These are phyloP conservation scores for Tulasnella sp. DNA, from an alignment of 768 basidiomycete genomes.

Conservation along the genomic window DNA sequence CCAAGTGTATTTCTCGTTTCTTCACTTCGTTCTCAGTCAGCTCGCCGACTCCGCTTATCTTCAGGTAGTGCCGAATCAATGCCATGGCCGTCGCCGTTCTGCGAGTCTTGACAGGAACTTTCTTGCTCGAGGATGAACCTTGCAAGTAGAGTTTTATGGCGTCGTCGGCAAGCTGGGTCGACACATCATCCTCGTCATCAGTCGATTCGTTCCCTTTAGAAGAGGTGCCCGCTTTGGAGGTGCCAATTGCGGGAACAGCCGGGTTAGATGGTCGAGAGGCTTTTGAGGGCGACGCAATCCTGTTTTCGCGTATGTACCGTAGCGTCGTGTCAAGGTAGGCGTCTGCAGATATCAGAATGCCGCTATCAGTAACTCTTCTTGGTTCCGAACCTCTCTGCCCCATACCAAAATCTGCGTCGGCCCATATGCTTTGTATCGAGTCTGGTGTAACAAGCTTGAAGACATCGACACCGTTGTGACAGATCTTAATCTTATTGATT, in stretches of 20 bases:
- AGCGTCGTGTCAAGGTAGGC: constrained; percentile 8
- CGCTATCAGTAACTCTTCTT: background rate
- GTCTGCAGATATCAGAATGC: background rate
- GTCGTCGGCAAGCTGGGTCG: background rate
- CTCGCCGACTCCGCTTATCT: background rate
- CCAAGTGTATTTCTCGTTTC: background rate
- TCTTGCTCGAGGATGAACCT: background rate
- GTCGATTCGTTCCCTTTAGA: background rate
- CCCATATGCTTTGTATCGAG: background rate
- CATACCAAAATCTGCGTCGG: constrained; percentile 5
- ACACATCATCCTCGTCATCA: background rate
- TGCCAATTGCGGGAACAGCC: background rate
- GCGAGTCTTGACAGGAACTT: background rate
- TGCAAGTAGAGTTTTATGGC: background rate
- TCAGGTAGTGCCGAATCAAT: background rate
- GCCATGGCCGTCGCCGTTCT: background rate
- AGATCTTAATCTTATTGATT: background rate
- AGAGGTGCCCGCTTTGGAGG: background rate
- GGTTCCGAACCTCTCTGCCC: background rate
- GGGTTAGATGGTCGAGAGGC: background rate
- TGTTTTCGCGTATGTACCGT: background rate
- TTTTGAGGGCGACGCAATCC: background rate
- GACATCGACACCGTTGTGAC: background rate
- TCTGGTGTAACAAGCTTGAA: constrained; percentile 2
- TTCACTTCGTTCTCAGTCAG: background rate